A percentile compares a stretch with the other conserved stretches of the same genome.
These are phyloP conservation scores for Paramecium tetraurelia DNA, from an alignment of 73 alveolate species.

Conservation along the genomic window DNA sequence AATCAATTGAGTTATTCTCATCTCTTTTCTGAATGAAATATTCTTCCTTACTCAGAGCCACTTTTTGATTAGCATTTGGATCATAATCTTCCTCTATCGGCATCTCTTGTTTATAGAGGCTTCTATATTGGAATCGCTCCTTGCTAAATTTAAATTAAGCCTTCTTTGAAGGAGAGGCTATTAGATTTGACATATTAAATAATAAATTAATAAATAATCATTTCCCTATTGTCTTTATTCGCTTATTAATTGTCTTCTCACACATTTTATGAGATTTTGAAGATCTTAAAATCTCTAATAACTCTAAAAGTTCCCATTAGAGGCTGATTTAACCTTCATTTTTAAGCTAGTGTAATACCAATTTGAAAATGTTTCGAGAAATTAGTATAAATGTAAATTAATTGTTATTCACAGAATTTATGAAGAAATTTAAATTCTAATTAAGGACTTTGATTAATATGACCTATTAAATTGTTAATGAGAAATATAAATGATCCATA, in stretches of 20 bases:
- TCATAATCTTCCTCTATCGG: slow-evolving; percentile 4
- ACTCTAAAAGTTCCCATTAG: slow-evolving; percentile 71
- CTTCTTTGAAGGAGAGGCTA: slow-evolving; percentile 32
- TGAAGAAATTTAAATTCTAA: too few species aligned
- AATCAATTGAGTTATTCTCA: not conserved
- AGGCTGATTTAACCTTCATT: too few species aligned
- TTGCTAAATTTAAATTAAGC: slow-evolving; percentile 48
- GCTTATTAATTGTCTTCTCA: not conserved
- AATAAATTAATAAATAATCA: not conserved
- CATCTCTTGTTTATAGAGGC: slow-evolving; percentile 4
- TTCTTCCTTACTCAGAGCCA: not conserved
- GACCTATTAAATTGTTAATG: too few species aligned
- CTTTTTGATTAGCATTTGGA: not conserved
- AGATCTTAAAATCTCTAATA: not conserved
- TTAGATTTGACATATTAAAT: not conserved
- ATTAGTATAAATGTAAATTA: too few species aligned
- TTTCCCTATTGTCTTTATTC: not conserved
- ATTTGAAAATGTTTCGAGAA: too few species aligned
- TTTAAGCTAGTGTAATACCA: too few species aligned
- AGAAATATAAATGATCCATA: too few species aligned
- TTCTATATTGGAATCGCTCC: slow-evolving; percentile 37
- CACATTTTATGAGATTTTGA: not conserved
- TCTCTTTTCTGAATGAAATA: not conserved
- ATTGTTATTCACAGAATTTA: too few species aligned
- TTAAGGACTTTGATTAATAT: too few species aligned